Evolutionary conservation across 192 early-diverging fungal genomes (phyloP).

Genomic region (Haplosporangium gracile): DNA sequence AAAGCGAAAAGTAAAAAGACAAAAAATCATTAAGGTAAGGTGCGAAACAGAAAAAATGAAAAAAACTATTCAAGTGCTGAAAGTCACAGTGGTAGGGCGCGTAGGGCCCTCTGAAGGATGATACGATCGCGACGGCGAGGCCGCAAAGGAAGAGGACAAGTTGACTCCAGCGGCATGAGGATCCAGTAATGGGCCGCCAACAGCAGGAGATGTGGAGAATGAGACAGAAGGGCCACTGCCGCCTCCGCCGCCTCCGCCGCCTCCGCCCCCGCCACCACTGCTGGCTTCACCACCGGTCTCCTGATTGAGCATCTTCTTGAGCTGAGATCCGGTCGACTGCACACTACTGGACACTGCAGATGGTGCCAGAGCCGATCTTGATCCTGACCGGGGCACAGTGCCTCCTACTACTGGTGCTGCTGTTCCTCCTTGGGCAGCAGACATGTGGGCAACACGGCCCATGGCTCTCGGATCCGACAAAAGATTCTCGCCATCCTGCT

Average conservation of each 20-base stretch:
- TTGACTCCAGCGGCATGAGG: background rate
- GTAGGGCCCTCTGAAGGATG: background rate
- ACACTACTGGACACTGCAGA: background rate
- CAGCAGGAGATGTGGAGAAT: background rate
- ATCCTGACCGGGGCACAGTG: background rate
- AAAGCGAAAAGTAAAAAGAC: background rate
- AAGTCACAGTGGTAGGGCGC: slow-evolving; percentile 21
- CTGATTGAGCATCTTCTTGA: slow-evolving; percentile 15
- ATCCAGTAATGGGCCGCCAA: background rate
- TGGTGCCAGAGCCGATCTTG: background rate
- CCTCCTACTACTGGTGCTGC: background rate
- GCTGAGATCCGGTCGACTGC: slow-evolving; percentile 7
- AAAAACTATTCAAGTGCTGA: background rate
- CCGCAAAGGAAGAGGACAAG: background rate
- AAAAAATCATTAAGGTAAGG: background rate
- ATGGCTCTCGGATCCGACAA: slow-evolving; percentile 30
- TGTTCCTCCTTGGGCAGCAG: background rate
- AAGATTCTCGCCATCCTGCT: slow-evolving; percentile 14
- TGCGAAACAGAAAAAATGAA: background rate
- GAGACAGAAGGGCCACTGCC: background rate
- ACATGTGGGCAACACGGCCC: slow-evolving; percentile 19
- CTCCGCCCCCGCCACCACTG: background rate
- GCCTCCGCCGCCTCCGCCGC: background rate
- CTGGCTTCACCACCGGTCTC: background rate
- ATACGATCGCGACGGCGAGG: background rate